Base-by-base conservation (phyloP, 805 yeast species). In the Vanderwaltozyma tropicalis region DNA sequence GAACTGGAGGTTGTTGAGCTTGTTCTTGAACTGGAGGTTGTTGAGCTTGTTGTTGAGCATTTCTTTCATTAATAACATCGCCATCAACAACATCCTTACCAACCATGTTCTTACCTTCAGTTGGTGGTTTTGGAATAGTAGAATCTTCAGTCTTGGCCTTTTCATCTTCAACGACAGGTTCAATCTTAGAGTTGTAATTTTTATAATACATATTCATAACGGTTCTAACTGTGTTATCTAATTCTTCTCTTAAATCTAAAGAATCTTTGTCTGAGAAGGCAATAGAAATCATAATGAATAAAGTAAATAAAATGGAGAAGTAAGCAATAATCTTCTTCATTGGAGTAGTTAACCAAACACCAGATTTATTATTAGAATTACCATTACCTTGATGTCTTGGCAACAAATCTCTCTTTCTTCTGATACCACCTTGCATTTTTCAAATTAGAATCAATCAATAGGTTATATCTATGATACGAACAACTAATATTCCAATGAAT, bases 281-380 rank as follows among this genome's bases (percentile, higher is more conserved):
- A 26, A 30, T 31, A 5, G 28, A 28, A 27, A 29, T 34, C 28
- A 37, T 20, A 3, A 37, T 14, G 11, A 28, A 28, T 20, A 38
- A 31, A 13, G 17, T 13, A 8, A 31, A 34, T 13, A 37, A 21
- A 19, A 31, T 31, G 25, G n/a, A 24, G 21, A 63, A 34, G 44
- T 72, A 72, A 1, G 58, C 59, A 1, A 68, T 12, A 18, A 68
- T 41, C 40, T 68, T 70, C 47, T 70, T 68, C 65, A 66, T 65
- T 19, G 72, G 72, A 3, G 76, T 69, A 1, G 76, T 68, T 40
- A 71, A 48, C 45, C 22, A 53, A 30, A 44, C 39, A 24, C 52
- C 49, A 22, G 41, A 43, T 4, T 59, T 58, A 13, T 39, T 27
- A 12, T 32, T 31, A 14, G 24, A 28, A 10, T 34, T 34, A 17